Evolutionary conservation across 2,329 filamentous ascomycete species (phyloP), one percentile per base, ranked within the genome.

Genomic region (Dryadomyces quercivorus): DNA sequence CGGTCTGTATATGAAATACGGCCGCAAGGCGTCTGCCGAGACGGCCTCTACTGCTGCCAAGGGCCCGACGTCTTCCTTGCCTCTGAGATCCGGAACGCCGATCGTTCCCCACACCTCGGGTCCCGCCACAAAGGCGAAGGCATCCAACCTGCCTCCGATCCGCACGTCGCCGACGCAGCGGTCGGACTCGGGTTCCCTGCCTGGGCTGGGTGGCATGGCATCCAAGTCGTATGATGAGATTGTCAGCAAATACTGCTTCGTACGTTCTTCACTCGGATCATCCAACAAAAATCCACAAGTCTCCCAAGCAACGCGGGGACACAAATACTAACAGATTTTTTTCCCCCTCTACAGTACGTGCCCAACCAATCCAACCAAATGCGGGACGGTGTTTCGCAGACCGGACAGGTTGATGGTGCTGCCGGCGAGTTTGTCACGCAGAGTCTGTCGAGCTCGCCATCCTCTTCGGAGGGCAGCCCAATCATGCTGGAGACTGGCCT

Each of bases 171-270:
- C 36, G 36, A 40, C 36, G 10, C 36, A 4, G 36, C 36, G 36
- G 36, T 12, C 36, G 36, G 36, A 40, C 3, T 51, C 56, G 26
- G 52, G 64, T 63, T 63, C 63, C 63, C 59, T 53, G 47, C 61
- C 55, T 44, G 56, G 75, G 74, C 68, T 70, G 59, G 62, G 72
- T 50, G 71, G 70, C 64, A 84, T 95, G 61, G 81, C 91, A 57
- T 94, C 90, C 60, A 84, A 88, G 57, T 91, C 92, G 57, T 97
- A 98, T 69, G 88, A 94, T 72, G 93, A 98, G 72, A 80, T 98
- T 61, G 86, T 98, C 70, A 91, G 95, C 76, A 96, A 95, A 76
- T 98, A 95, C 78, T 98, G 93, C 79, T 98, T 97, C 82, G 92
- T 96, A 92, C 83, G 92, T 95, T 78, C 78, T 66, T 70, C 70